A percentile compares a stretch with the other conserved stretches of the same genome.
phyloP scores from a whole-genome alignment of 75 land plant species.

The Cunninghamia lanceolata region DNA sequence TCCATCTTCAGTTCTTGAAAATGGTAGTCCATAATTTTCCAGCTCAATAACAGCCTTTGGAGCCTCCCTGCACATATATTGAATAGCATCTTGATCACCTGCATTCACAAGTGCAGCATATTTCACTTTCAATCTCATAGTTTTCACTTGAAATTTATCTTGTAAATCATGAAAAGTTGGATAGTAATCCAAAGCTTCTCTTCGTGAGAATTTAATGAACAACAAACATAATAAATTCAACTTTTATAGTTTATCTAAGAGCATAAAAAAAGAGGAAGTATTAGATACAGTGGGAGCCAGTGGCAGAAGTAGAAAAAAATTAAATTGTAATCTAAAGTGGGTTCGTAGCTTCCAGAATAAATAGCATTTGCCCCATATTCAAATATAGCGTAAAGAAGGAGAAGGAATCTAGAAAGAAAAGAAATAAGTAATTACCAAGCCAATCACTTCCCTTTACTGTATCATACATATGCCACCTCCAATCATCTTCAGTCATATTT shows the following conservation, averaged over 20 bases:
- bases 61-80: constrained; percentile 99
- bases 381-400: not conserved
- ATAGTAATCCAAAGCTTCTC: constrained; percentile 1
- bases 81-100: constrained; percentile 99
- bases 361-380: too few relatives aligned
- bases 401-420: not conserved
- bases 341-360: too few relatives aligned
- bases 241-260: not conserved
- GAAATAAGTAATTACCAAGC: constrained; percentile 58
- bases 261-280: not conserved
- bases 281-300: too few relatives aligned
- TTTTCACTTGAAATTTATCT: not conserved
- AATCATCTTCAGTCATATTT: constrained; percentile 97
- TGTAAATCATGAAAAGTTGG: not conserved
- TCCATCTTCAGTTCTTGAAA: constrained; percentile 96
- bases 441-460: constrained; percentile 99
- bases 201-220: not conserved
- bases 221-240: not conserved
- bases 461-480: constrained; percentile 99
- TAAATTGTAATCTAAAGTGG: too few relatives aligned
- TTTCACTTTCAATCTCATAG: not conserved
- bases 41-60: constrained; percentile 97
- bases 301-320: too few relatives aligned
- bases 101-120: not conserved
- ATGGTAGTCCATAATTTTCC: constrained; percentile 95